These are phyloP conservation scores for Botryosphaeria agaves DNA, from an alignment of 2,329 filamentous ascomycete genomes.

Conservation along the genomic window DNA sequence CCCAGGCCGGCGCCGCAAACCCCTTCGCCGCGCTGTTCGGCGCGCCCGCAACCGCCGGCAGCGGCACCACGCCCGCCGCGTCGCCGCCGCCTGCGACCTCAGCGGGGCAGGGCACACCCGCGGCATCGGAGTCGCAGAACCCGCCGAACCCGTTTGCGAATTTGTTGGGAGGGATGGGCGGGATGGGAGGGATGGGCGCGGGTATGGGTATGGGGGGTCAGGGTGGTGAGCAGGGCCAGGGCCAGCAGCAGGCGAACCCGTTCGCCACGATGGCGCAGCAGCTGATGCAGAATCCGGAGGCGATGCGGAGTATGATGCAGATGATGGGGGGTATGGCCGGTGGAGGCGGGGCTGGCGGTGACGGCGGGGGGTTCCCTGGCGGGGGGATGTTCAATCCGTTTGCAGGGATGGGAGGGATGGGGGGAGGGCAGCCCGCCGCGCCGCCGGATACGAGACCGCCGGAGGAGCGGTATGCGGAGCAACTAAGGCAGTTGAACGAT, in stretches of 20 bases:
- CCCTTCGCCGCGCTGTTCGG: constrained; percentile 45
- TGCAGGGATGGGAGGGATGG: not conserved
- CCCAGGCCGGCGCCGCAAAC: constrained; percentile 25
- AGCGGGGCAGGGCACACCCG: constrained; percentile 14
- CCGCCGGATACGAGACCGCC: constrained; percentile 74
- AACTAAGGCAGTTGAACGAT: constrained; percentile 85
- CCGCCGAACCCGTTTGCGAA: constrained; percentile 50
- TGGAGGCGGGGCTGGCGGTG: constrained; percentile 14
- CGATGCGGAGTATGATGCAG: constrained; percentile 34
- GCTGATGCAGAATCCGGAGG: constrained; percentile 39
- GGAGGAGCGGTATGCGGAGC: constrained; percentile 81
- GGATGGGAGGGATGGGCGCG: constrained; percentile 5
- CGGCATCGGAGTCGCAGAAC: constrained; percentile 10
- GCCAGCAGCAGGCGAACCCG: constrained; percentile 26
- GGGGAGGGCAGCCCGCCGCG: constrained; percentile 21
- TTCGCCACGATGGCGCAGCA: constrained; percentile 26
- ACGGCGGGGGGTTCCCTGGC: constrained; percentile 7
- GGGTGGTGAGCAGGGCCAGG: constrained; percentile 2
- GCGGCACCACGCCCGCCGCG: constrained; percentile 17
- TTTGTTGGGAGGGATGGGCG: constrained; percentile 32
- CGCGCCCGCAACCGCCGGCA: constrained; percentile 9
- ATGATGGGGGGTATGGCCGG: constrained; percentile 33
- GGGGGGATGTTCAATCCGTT: constrained; percentile 1
- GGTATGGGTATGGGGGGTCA: constrained; percentile 1
- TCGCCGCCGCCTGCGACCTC: constrained; percentile 10